These are phyloP conservation scores for Uronychia setigera DNA, from an alignment of 73 alveolate genomes.

Conservation along the genomic window DNA sequence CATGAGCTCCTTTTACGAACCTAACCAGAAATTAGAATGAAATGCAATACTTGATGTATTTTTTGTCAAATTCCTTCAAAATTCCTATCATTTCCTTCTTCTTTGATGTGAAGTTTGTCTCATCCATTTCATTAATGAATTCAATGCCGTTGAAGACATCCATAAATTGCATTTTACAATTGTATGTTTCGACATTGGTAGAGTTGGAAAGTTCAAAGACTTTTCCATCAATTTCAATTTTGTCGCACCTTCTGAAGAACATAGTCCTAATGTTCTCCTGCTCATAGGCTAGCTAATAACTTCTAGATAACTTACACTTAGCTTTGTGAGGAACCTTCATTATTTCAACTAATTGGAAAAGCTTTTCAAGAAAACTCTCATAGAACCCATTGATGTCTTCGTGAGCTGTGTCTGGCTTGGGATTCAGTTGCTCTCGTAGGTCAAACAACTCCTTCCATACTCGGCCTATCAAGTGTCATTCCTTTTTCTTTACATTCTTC, in stretches of 20 bases:
- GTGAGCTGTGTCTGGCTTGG: background rate
- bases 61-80: slow-evolving; percentile 62
- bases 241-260: slow-evolving; percentile 42
- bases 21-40: background rate
- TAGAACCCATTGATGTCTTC: slow-evolving; percentile 30
- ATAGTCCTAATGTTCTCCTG: slow-evolving; percentile 43
- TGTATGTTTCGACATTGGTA: slow-evolving; percentile 43
- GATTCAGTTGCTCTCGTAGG: background rate
- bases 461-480: background rate
- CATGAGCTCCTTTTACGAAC: slow-evolving; percentile 35
- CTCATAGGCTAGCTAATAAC: slow-evolving; percentile 35
- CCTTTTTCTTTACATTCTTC: too few relatives aligned
- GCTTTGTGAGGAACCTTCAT: slow-evolving; percentile 56
- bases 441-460: background rate
- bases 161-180: slow-evolving; percentile 21
- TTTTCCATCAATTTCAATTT: slow-evolving; percentile 41
- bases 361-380: slow-evolving; percentile 14
- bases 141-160: slow-evolving; percentile 42
- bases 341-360: slow-evolving; percentile 17
- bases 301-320: slow-evolving; percentile 7
- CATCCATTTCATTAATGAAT: slow-evolving; percentile 28
- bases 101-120: slow-evolving; percentile 27
- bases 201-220: slow-evolving; percentile 21
- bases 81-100: slow-evolving; percentile 53
- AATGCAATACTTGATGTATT: slow-evolving; percentile 33